Base-by-base conservation (phyloP, 306 rosid genomes). In the Lablab purpureus region DNA sequence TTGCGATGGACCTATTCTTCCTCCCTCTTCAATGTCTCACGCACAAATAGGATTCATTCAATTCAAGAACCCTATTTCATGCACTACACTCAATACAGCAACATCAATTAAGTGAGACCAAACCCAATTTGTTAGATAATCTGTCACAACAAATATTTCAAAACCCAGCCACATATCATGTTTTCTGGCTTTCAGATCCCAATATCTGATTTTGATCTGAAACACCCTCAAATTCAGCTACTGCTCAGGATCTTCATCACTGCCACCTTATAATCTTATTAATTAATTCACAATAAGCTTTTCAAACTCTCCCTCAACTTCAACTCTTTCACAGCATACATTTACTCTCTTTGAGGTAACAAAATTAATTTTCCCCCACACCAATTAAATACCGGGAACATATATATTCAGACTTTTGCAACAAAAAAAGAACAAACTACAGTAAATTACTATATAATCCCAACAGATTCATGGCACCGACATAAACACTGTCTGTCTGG, bases 181-280 rank as follows among this genome's bases (percentile, higher is more conserved):
- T 85, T 89, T 83, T 84, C 82, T 80, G 88, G 71, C 49, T 59
- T 80, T 82, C 82, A 86, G 85, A 90, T 90, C 90, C 91, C 90
- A 52, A 84, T 19, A 75, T 55, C 82, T 76, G 73, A 40, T 17
- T 36, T 2, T 41, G 30, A 40, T 14, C 74, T 23, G 7, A 52
- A 78, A 55, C 73, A 54, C 72, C 58, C 73, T 50, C 52, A 64
- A 36, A 21, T 43, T 25, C 75, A 28, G 21, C 10, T 19, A 52
- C 13, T 30, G 8, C 36, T 34, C 23, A 63, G 3, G 17, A 2
- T 18, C 27, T 65, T 36, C 12, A 34, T 34, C 27, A 17, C 10
- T 65, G 46, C 28, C 68, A 64, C 23, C 10, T 25, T 37, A 58
- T 13, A 65, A 65, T 63, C 45, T 10, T 58, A 63, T 32, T 63